phyloP scores from a whole-genome alignment of 179 eudicot species.

The Camellia oleifera region DNA sequence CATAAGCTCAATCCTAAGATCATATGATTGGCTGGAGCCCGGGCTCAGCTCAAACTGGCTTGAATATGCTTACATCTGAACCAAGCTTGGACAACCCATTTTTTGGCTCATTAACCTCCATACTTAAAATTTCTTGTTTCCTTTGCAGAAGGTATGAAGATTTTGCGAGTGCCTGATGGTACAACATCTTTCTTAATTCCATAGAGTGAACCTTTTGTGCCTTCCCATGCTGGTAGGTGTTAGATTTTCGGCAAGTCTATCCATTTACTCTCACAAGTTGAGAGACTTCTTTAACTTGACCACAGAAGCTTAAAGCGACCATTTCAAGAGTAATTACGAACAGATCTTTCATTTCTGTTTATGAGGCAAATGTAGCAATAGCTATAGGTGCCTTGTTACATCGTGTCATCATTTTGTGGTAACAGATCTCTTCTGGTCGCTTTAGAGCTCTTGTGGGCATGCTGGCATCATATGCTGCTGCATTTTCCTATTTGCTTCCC shows the following conservation, averaged over 20 bases:
- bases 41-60: constrained; percentile 21
- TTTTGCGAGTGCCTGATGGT: constrained; percentile 25
- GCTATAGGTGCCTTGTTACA: constrained; percentile 16
- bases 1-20: not conserved
- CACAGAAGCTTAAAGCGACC: constrained; percentile 29
- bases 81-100: constrained; percentile 10
- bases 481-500: constrained; percentile 16
- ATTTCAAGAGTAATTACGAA: constrained; percentile 18
- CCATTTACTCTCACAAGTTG: not conserved
- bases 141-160: constrained; percentile 28
- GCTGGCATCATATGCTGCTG: constrained; percentile 15
- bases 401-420: constrained; percentile 4
- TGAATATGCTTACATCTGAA: constrained; percentile 6
- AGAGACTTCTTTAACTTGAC: constrained; percentile 19
- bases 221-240: constrained; percentile 21
- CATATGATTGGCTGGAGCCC: constrained; percentile 2
- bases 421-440: constrained; percentile 26
- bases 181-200: constrained; percentile 16
- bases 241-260: constrained; percentile 17
- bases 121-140: constrained; percentile 22
- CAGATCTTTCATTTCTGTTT: constrained; percentile 7
- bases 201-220: constrained; percentile 16
- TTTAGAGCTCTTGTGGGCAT: constrained; percentile 28
- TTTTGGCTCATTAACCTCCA: not conserved
- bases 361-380: constrained; percentile 16